These are phyloP conservation scores for Colletotrichum sojae DNA, from an alignment of 2,329 filamentous ascomycete genomes.

Conservation along the genomic window DNA sequence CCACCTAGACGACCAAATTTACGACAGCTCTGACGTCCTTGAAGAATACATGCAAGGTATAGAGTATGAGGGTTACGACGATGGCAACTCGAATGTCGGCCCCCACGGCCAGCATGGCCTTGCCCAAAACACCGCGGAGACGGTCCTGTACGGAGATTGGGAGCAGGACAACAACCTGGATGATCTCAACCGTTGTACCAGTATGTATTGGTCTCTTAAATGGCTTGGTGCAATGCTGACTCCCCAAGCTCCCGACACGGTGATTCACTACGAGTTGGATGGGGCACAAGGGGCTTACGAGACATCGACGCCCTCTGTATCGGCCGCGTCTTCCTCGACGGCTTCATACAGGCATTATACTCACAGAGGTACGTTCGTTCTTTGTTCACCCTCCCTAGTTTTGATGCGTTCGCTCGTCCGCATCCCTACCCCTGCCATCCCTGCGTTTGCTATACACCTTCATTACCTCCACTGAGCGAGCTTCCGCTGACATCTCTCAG, in stretches of 20 bases:
- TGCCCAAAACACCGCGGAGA: constrained; percentile 21
- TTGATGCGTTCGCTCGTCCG: not conserved
- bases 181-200: constrained; percentile 25
- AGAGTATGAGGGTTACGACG: not conserved
- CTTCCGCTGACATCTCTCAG: not conserved
- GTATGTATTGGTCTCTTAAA: constrained; percentile 4
- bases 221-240: not conserved
- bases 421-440: not conserved
- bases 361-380: constrained; percentile 15
- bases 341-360: constrained; percentile 15
- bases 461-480: not conserved
- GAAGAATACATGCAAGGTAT: constrained; percentile 6
- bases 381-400: constrained; percentile 3
- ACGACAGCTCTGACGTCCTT: constrained; percentile 2
- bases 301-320: not conserved
- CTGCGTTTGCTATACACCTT: constrained; percentile 1
- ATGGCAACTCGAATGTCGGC: constrained; percentile 32
- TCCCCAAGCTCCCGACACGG: constrained; percentile 26
- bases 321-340: constrained; percentile 6
- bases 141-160: constrained; percentile 37
- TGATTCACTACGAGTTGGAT: constrained; percentile 20
- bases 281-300: constrained; percentile 2
- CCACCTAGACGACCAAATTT: not conserved
- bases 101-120: constrained; percentile 1
- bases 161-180: constrained; percentile 38